phyloP scores from a whole-genome alignment of 2,329 filamentous ascomycete species.

The Coniochaeta sp. region DNA sequence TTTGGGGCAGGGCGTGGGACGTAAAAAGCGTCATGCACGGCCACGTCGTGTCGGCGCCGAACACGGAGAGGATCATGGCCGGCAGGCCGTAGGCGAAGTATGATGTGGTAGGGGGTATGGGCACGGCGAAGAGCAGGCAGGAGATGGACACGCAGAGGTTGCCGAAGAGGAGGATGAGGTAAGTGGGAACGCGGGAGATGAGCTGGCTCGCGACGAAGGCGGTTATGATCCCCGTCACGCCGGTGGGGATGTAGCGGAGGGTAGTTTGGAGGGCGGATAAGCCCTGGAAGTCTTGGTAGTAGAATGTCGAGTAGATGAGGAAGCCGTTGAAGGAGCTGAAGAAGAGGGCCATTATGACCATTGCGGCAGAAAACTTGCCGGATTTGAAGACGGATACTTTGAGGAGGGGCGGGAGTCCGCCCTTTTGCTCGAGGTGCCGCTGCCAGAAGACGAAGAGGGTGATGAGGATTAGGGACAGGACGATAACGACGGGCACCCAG shows the following conservation, averaged over 20 bases:
- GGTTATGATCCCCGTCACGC: conserved; percentile 51
- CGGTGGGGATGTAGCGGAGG: conserved; percentile 61
- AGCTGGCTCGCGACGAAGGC: conserved; percentile 48
- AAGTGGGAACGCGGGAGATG: conserved; percentile 50
- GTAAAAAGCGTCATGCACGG: conserved; percentile 60
- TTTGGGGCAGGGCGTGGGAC: conserved; percentile 51
- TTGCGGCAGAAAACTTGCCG: conserved; percentile 52
- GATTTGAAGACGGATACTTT: conserved; percentile 59
- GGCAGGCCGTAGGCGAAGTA: conserved; percentile 64
- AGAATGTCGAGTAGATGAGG: conserved; percentile 61
- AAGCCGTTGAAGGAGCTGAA: conserved; percentile 64
- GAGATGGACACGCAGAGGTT: conserved; percentile 48
- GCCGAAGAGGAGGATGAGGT: conserved; percentile 50
- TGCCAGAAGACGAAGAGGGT: conserved; percentile 55
- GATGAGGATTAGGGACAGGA: conserved; percentile 49
- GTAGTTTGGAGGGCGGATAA: conserved; percentile 59
- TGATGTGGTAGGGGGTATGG: conserved; percentile 50
- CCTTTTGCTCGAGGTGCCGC: conserved; percentile 47
- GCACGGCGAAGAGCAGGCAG: conserved; percentile 55
- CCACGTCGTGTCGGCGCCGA: conserved; percentile 62
- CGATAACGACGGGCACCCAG: conserved; percentile 55
- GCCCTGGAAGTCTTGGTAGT: conserved; percentile 61
- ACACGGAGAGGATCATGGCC: conserved; percentile 58
- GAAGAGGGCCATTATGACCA: conserved; percentile 60
- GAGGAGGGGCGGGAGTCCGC: conserved; percentile 49